phyloP scores from a whole-genome alignment of 2,329 filamentous ascomycete genomes.

The Hymenoscyphus albidus region DNA sequence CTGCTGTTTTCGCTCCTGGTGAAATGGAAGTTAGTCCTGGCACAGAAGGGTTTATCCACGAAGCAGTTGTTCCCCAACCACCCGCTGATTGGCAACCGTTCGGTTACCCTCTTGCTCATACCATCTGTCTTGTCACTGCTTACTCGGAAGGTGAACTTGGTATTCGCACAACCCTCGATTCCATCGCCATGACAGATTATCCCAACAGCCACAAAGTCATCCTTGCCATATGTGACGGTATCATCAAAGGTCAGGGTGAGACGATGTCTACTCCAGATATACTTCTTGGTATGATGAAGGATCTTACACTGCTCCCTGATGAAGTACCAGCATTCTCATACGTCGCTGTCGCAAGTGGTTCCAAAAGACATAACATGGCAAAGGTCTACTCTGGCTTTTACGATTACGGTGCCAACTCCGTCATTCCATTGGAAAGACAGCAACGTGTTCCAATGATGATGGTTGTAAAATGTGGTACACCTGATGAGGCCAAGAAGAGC shows the following conservation, averaged over 20 bases:
- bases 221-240: constrained; percentile 91
- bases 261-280: constrained; percentile 83
- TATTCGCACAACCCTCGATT: constrained; percentile 89
- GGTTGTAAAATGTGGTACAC: constrained; percentile 92
- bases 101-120: constrained; percentile 88
- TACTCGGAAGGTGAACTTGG: constrained; percentile 96
- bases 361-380: constrained; percentile 99
- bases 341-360: constrained; percentile 90
- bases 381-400: constrained; percentile 98
- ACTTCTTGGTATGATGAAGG: constrained; percentile 89
- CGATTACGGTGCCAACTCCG: constrained; percentile 81
- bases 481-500: constrained; percentile 71
- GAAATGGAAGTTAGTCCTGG: constrained; percentile 67
- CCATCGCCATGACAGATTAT: constrained; percentile 95
- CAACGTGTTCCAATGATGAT: constrained; percentile 98
- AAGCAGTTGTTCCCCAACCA: constrained; percentile 91
- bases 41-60: constrained; percentile 92
- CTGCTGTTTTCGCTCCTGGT: constrained; percentile 46
- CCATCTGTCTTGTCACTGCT: constrained; percentile 90
- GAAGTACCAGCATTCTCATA: constrained; percentile 92
- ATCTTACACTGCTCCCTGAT: constrained; percentile 73
- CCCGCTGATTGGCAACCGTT: constrained; percentile 97
- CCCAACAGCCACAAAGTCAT: constrained; percentile 99
- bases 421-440: constrained; percentile 79
- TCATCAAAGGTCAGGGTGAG: constrained; percentile 96